phyloP scores from a whole-genome alignment of 1,284 basidiomycete species.

The Malassezia japonica region DNA sequence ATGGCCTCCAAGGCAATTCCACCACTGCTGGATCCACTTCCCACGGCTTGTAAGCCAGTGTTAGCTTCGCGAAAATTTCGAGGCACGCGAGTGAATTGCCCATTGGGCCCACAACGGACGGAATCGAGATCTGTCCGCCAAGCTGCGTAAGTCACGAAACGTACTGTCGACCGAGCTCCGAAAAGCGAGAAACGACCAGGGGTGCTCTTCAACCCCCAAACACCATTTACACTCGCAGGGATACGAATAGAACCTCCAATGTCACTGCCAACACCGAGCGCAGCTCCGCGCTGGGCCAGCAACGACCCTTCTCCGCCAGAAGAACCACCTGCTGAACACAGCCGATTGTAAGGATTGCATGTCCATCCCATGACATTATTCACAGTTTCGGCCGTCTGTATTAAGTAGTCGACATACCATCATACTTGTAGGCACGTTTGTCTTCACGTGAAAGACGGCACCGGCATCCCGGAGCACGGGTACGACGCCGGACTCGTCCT shows the following conservation, averaged over 20 bases:
- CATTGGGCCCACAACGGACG: constrained; percentile 3
- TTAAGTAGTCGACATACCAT: not conserved
- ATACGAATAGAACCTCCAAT: constrained; percentile 1
- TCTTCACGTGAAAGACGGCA: constrained; percentile 5
- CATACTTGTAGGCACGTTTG: constrained; percentile 4
- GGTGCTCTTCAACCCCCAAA: not conserved
- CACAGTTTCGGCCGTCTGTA: not conserved
- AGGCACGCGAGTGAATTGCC: not conserved
- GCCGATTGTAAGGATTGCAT: not conserved
- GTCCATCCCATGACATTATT: not conserved
- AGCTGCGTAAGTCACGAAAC: not conserved
- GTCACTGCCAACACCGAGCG: not conserved
- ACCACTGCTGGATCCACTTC: not conserved
- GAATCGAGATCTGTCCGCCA: not conserved
- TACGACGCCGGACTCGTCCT: not conserved
- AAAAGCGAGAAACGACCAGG: not conserved
- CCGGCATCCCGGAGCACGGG: not conserved
- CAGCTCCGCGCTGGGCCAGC: not conserved
- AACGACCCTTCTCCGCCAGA: not conserved
- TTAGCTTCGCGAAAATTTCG: not conserved
- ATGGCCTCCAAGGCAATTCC: not conserved
- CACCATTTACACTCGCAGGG: not conserved
- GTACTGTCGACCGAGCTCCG: not conserved
- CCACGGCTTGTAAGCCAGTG: not conserved
- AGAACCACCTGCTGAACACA: not conserved